A percentile compares a stretch with the other conserved stretches of the same genome.
Conservation (phyloP, 345 rosid genomes). For the Hypericum perforatum region DNA sequence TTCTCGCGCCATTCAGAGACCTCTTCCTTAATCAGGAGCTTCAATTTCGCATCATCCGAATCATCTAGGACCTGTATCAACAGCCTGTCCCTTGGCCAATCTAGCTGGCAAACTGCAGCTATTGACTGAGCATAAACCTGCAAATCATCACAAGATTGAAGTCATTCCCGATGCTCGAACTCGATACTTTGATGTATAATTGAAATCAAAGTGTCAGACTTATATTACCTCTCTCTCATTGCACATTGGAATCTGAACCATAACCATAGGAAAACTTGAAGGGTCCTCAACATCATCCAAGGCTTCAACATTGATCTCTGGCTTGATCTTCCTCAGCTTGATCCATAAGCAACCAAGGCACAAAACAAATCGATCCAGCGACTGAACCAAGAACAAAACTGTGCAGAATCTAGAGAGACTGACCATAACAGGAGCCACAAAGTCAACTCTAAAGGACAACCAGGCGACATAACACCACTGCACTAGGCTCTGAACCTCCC, state of each 20-base stretch:
- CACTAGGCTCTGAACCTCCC: slow-evolving; percentile 62
- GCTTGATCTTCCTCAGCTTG: slow-evolving; percentile 57
- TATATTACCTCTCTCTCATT: slow-evolving; percentile 71
- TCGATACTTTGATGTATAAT: background rate
- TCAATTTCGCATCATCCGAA: slow-evolving; percentile 57
- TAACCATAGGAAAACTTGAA: slow-evolving; percentile 68
- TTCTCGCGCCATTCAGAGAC: slow-evolving; percentile 56
- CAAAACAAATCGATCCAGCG: slow-evolving; percentile 65
- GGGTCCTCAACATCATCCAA: slow-evolving; percentile 51
- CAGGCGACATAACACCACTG: slow-evolving; percentile 76
- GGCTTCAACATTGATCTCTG: slow-evolving; percentile 35
- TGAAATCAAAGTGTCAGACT: slow-evolving; percentile 1
- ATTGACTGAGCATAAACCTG: slow-evolving; percentile 81
- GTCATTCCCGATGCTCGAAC: too few species aligned
- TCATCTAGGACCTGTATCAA: slow-evolving; percentile 86
- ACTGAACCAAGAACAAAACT: slow-evolving; percentile 68
- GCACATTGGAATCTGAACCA: slow-evolving; percentile 97
- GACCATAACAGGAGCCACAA: slow-evolving; percentile 56
- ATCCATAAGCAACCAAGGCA: slow-evolving; percentile 89
- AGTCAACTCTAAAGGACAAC: slow-evolving; percentile 60
- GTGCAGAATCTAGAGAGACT: slow-evolving; percentile 62
- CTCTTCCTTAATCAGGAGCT: slow-evolving; percentile 65
- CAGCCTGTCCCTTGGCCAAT: slow-evolving; percentile 78
- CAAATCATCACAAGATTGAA: background rate
- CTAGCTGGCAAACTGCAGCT: slow-evolving; percentile 69